Conservation (phyloP, 768 basidiomycete genomes). For the Mycena haematopus region DNA sequence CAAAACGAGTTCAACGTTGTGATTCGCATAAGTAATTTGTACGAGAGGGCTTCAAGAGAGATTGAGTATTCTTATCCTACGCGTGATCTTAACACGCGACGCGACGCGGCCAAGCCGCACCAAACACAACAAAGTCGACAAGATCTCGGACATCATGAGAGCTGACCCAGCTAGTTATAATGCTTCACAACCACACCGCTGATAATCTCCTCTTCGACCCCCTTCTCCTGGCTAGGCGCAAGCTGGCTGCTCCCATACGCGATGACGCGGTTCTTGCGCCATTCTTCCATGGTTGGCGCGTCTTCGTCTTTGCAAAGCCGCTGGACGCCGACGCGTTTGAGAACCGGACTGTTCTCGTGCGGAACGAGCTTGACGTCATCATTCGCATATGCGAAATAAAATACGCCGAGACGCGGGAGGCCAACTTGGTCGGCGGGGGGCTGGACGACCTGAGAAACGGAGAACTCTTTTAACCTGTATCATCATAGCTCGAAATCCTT, state of each 20-base stretch:
- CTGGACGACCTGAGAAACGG: slow-evolving; percentile 46
- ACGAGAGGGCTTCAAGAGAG: no score
- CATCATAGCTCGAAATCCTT: neutral
- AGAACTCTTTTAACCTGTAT: neutral
- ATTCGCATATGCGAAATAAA: slow-evolving; percentile 54
- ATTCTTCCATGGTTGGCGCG: slow-evolving; percentile 50
- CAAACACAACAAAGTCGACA: no score
- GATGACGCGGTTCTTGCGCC: slow-evolving; percentile 46
- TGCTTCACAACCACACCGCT: slow-evolving; percentile 54
- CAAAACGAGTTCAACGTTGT: no score
- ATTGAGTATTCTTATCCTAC: no score
- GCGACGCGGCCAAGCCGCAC: no score
- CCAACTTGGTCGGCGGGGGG: slow-evolving; percentile 54
- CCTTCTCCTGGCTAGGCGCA: slow-evolving; percentile 38
- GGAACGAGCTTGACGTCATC: slow-evolving; percentile 52
- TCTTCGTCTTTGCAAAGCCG: slow-evolving; percentile 41
- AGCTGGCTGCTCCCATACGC: slow-evolving; percentile 49
- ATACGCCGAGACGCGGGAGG: slow-evolving; percentile 51
- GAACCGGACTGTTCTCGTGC: slow-evolving; percentile 47
- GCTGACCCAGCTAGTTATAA: slow-evolving; percentile 42
- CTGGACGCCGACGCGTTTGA: slow-evolving; percentile 44
- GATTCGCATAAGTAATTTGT: no score
- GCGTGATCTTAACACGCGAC: no score
- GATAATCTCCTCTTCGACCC: slow-evolving; percentile 54
- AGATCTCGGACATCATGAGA: no score